A percentile compares a stretch with the other conserved stretches of the same genome.
Conservation (phyloP, 805 yeast species). For the Nakazawaea wyomingensis region DNA sequence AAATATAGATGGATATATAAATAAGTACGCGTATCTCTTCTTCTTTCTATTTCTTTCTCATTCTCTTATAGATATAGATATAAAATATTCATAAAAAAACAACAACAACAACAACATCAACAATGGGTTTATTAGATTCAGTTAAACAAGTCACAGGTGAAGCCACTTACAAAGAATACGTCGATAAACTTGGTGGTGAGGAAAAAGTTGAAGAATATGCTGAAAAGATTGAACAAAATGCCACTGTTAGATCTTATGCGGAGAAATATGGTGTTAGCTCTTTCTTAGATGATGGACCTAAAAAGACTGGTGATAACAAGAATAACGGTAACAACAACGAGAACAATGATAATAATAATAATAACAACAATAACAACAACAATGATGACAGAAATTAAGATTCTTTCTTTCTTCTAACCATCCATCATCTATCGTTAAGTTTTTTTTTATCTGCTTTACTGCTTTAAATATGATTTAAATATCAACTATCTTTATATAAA, state of each 20-base stretch:
- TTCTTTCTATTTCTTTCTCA: not conserved
- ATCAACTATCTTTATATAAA: no score
- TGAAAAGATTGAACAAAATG: conserved; percentile 8
- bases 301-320: conserved; percentile 1
- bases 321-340: not conserved
- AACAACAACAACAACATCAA: not conserved
- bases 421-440: no score
- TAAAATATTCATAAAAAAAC: not conserved
- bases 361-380: not conserved
- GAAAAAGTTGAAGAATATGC: conserved; percentile 10
- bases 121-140: conserved; percentile 11
- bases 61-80: not conserved
- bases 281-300: conserved; percentile 3
- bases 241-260: conserved; percentile 7
- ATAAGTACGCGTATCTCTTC: no score
- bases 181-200: conserved; percentile 13
- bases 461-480: no score
- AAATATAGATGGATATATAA: no score
- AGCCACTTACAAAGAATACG: conserved; percentile 9
- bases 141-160: conserved; percentile 8
- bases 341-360: not conserved
- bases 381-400: not conserved
- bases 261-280: conserved; percentile 7
- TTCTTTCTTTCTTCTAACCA: not conserved
- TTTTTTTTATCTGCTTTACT: no score